Base-by-base conservation (phyloP, 1,139 yeast species). In the Citeromyces siamensis region DNA sequence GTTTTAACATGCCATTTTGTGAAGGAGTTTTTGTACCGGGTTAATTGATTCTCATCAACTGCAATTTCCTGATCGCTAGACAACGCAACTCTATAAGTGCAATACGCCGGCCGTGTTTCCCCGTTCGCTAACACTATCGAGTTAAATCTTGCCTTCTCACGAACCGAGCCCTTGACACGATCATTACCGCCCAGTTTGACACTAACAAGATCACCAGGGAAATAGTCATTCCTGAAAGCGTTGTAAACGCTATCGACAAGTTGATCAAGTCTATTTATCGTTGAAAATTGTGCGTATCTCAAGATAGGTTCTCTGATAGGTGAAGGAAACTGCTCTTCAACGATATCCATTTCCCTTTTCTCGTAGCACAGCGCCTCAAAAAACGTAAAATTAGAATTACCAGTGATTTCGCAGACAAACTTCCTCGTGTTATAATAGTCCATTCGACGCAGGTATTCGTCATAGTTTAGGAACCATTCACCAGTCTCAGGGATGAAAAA, bases 401-500 rank as follows among this genome's bases (percentile, higher is more conserved):
- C 98, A 0, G 96, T 85, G 39, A 90, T 80, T 60, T 90, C 98
- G 60, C 97, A 90, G 5, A 86, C 94, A 59, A 90, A 90, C 53
- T 84, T 81, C 45, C 75, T 74, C 41, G 75, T 70, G 44, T 68
- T 69, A 55, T 80, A 82, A 55, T 77, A 81, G 53, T 81, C 86
- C 61, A 80, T 58, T 38, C 88, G 59, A 13, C 59, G 58, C 40
- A 90, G 60, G 52, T 83, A 90, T 8, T 75, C 84, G 38, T 80
- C 86, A 53, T 90, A 90, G 9, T 65, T 62, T 17, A 62, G 48
- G 53, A 86, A 90, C 84, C 94, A 88, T 60, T 90, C 97, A 38
- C 77, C 79, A 3, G 97, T 88, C 45, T 76, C 76, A 16, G 84
- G 76, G 37, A 90, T 85, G 46, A 63, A 64, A 82, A 86, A 90